A percentile compares a stretch with the other conserved stretches of the same genome.
phyloP scores from a whole-genome alignment of 2,329 filamentous ascomycete genomes.

The Chrysoporthe austroafricana region DNA sequence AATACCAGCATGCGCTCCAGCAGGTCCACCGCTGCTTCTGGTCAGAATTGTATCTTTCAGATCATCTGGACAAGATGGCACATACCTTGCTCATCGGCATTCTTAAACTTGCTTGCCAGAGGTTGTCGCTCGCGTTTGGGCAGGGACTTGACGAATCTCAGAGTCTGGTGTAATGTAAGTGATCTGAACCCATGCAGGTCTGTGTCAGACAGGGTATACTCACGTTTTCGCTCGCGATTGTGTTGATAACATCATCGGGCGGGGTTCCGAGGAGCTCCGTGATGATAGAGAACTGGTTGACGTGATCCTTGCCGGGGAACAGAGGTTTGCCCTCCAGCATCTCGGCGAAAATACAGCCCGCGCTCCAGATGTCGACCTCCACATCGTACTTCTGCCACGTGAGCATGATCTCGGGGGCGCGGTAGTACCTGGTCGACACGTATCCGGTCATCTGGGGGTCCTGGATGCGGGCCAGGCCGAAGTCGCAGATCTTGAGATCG shows the following conservation, averaged over 20 bases:
- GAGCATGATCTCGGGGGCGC: slow-evolving; percentile 98
- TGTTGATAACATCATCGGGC: slow-evolving; percentile 97
- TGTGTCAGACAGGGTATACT: slow-evolving; percentile 38
- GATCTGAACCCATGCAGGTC: neutral
- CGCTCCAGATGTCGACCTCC: slow-evolving; percentile 99
- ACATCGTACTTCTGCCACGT: slow-evolving; percentile 99
- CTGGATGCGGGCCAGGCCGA: slow-evolving; percentile 94
- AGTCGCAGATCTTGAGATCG: slow-evolving; percentile 99
- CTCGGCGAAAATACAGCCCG: slow-evolving; percentile 97
- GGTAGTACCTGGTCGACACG: slow-evolving; percentile 97
- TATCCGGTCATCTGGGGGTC: slow-evolving; percentile 99
- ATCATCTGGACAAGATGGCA: slow-evolving; percentile 24
- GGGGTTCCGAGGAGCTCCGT: slow-evolving; percentile 95
- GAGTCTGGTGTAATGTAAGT: slow-evolving; percentile 61
- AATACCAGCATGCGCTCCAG: slow-evolving; percentile 98
- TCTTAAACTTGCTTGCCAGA: slow-evolving; percentile 88
- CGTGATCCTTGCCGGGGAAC: slow-evolving; percentile 98
- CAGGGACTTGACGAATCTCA: slow-evolving; percentile 95
- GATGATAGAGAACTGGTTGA: slow-evolving; percentile 99
- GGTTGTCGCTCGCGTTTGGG: slow-evolving; percentile 93
- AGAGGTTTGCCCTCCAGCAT: slow-evolving; percentile 98
- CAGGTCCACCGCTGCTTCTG: slow-evolving; percentile 76
- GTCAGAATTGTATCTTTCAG: slow-evolving; percentile 23
- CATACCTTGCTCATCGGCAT: slow-evolving; percentile 83
- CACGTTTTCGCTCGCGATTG: slow-evolving; percentile 97